Evolutionary conservation across 2,329 filamentous ascomycete genomes (phyloP).

Genomic region (Sordariomycetes sp.): DNA sequence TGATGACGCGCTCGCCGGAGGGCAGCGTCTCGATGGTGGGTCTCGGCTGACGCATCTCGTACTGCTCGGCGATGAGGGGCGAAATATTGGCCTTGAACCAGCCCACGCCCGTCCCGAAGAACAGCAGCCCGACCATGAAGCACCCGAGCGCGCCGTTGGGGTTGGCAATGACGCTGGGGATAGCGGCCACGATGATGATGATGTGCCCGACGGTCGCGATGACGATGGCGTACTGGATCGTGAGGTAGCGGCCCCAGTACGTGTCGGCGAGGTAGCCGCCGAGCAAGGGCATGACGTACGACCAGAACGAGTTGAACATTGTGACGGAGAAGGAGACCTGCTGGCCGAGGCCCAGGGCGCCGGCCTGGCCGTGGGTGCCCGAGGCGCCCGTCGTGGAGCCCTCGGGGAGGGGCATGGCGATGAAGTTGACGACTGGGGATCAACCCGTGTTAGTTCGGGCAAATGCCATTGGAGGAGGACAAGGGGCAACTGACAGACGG

Average conservation of each 20-base stretch:
- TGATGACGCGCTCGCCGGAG: slow-evolving; percentile 48
- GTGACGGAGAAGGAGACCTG: slow-evolving; percentile 31
- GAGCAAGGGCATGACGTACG: slow-evolving; percentile 43
- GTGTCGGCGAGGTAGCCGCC: slow-evolving; percentile 37
- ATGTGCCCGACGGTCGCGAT: slow-evolving; percentile 52
- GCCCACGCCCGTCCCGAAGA: slow-evolving; percentile 49
- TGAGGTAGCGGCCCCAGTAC: slow-evolving; percentile 55
- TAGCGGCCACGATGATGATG: slow-evolving; percentile 52
- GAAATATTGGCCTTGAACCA: slow-evolving; percentile 66
- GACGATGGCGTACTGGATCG: slow-evolving; percentile 48
- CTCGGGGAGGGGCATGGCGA: slow-evolving; percentile 40
- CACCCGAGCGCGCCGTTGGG: slow-evolving; percentile 42
- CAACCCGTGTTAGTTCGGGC: not conserved
- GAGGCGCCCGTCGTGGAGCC: slow-evolving; percentile 41
- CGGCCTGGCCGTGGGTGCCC: slow-evolving; percentile 22
- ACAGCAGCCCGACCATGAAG: slow-evolving; percentile 46
- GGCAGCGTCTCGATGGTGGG: slow-evolving; percentile 34
- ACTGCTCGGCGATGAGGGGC: slow-evolving; percentile 54
- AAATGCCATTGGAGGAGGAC: not conserved
- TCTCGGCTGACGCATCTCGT: slow-evolving; percentile 31
- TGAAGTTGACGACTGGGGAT: slow-evolving; percentile 43
- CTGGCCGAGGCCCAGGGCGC: slow-evolving; percentile 45
- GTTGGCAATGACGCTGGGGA: slow-evolving; percentile 46
- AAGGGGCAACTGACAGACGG: slow-evolving; percentile 40
- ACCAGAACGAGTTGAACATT: slow-evolving; percentile 43